A percentile compares a stretch with the other conserved stretches of the same genome.
These are phyloP conservation scores for Alternaria rosae DNA, from an alignment of 2,329 filamentous ascomycete genomes.

Conservation along the genomic window DNA sequence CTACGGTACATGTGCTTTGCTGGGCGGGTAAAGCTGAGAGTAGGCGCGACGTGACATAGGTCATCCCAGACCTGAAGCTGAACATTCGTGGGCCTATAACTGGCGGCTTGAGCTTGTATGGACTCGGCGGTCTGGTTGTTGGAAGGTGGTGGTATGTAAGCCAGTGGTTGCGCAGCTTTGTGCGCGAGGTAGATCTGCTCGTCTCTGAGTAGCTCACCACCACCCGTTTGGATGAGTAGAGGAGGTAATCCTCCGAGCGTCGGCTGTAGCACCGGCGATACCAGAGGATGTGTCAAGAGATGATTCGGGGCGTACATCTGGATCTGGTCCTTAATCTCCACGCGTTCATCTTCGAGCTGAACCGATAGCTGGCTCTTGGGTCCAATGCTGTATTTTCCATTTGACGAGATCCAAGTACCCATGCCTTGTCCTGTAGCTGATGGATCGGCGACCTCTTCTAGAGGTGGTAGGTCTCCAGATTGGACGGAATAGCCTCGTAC, in stretches of 20 bases:
- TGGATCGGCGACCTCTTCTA: conserved; percentile 12
- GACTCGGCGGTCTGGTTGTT: conserved; percentile 59
- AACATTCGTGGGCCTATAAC: conserved; percentile 84
- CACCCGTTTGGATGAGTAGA: conserved; percentile 83
- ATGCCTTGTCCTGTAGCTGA: conserved; percentile 6
- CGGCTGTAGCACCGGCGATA: conserved; percentile 87
- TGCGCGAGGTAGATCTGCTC: conserved; percentile 96
- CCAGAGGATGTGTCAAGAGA: conserved; percentile 83
- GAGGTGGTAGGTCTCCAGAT: conserved; percentile 27
- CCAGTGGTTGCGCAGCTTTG: conserved; percentile 84
- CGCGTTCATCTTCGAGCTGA: conserved; percentile 67
- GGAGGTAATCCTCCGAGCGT: conserved; percentile 90
- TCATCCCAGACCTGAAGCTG: conserved; percentile 97
- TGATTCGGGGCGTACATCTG: conserved; percentile 88
- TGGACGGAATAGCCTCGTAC: conserved; percentile 46
- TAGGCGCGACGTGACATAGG: conserved; percentile 89
- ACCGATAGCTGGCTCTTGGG: conserved; percentile 63
- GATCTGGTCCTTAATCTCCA: conserved; percentile 88
- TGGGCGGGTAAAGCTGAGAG: conserved; percentile 93
- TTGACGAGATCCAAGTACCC: conserved; percentile 34
- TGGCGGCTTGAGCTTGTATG: conserved; percentile 69
- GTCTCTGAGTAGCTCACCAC: conserved; percentile 87
- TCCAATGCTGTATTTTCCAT: conserved; percentile 49
- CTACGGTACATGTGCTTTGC: conserved; percentile 96
- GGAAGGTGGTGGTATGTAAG: conserved; percentile 69